These are phyloP conservation scores for Vicia sativa DNA, from an alignment of 306 rosid genomes.

Conservation along the genomic window DNA sequence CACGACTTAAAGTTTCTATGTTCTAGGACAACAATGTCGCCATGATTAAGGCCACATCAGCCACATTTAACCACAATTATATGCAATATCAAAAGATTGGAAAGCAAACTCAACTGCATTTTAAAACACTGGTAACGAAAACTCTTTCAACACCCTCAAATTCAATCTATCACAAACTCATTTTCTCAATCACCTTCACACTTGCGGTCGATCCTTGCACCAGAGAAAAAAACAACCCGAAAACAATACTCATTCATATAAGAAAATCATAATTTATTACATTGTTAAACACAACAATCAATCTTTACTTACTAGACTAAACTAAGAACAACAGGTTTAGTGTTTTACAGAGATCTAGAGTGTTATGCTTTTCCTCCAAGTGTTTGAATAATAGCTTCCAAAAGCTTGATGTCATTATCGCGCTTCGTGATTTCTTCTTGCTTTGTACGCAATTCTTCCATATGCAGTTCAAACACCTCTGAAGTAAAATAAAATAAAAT, in stretches of 20 bases:
- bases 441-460: constrained; percentile 91
- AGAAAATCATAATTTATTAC: constrained; percentile 9
- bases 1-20: not conserved
- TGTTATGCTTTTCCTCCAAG: constrained; percentile 69
- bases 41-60: not conserved
- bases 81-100: not conserved
- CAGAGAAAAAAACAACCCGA: constrained; percentile 9
- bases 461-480: constrained; percentile 93
- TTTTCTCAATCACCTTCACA: constrained; percentile 2
- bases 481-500: constrained; percentile 7
- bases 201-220: not conserved
- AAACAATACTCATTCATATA: constrained; percentile 14
- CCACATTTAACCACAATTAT: not conserved
- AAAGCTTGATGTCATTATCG: constrained; percentile 78
- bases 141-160: constrained; percentile 9
- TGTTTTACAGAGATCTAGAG: constrained; percentile 39
- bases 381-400: constrained; percentile 85
- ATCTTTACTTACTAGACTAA: constrained; percentile 23
- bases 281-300: not conserved
- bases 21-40: not conserved
- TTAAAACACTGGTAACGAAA: not conserved
- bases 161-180: not conserved
- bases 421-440: constrained; percentile 84
- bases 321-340: constrained; percentile 7
- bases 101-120: not conserved